Percentiles rank a stretch among this genome's conserved stretches.
These are phyloP conservation scores for Ophiocordyceps camponoti-leonardi DNA, from an alignment of 2,329 filamentous ascomycete species.

Conservation along the genomic window DNA sequence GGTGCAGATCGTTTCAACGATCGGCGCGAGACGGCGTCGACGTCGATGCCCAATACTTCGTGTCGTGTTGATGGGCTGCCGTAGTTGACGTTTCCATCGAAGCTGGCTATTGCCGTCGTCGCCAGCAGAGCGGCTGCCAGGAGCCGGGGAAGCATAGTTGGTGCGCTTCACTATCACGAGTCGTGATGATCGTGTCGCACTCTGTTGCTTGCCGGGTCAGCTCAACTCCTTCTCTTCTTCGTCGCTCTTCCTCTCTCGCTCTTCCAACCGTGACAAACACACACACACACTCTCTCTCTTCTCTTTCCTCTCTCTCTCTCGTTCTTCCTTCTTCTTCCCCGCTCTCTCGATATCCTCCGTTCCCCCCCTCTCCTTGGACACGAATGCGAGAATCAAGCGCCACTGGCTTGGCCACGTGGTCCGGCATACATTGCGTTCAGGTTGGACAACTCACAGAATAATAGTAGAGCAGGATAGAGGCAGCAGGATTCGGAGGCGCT, in stretches of 20 bases:
- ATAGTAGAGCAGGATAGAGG: no score
- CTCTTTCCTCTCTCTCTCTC: not conserved
- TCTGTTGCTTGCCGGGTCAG: no score
- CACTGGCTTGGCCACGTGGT: not conserved
- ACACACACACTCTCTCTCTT: no score
- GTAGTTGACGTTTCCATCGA: constrained; percentile 44
- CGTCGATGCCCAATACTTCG: constrained; percentile 43
- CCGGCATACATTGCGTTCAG: not conserved
- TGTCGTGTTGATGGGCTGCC: constrained; percentile 48
- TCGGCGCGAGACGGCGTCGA: constrained; percentile 41
- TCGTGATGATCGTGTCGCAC: no score
- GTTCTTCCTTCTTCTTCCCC: no score
- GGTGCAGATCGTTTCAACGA: constrained; percentile 20
- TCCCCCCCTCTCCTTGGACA: not conserved
- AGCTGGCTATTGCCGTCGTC: constrained; percentile 1
- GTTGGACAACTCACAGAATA: not conserved
- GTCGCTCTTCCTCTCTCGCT: no score
- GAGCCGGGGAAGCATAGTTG: not conserved
- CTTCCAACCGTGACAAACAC: no score
- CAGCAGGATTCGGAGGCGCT: not conserved
- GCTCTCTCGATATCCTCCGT: not conserved
- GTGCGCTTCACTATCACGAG: no score
- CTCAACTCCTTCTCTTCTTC: no score
- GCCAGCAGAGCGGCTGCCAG: not conserved
- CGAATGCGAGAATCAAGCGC: not conserved